Conservation (phyloP, 2,329 filamentous ascomycete genomes). For the Aspergillus nomiae region DNA sequence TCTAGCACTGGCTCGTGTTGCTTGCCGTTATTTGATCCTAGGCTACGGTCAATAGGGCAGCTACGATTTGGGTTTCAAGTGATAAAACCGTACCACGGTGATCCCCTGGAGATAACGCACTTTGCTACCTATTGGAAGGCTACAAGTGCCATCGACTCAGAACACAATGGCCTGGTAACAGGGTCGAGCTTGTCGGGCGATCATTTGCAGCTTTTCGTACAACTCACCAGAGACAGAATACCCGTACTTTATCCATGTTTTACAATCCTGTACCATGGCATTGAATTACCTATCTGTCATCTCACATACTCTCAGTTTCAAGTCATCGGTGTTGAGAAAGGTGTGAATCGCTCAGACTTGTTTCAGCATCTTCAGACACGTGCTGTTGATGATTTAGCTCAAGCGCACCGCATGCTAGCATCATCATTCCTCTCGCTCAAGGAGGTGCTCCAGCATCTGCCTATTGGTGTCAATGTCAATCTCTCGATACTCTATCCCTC, state of each 20-base stretch:
- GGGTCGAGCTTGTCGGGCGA: slow-evolving; percentile 95
- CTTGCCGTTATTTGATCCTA: slow-evolving; percentile 87
- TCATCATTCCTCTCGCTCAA: slow-evolving; percentile 77
- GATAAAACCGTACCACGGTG: slow-evolving; percentile 91
- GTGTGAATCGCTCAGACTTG: slow-evolving; percentile 28
- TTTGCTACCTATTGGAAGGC: slow-evolving; percentile 99
- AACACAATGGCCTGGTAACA: slow-evolving; percentile 84
- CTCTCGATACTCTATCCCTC: slow-evolving; percentile 90
- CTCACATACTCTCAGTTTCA: slow-evolving; percentile 66
- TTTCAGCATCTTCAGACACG: slow-evolving; percentile 34
- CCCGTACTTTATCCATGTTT: slow-evolving; percentile 87
- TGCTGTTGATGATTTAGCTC: slow-evolving; percentile 53
- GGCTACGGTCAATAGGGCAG: slow-evolving; percentile 87
- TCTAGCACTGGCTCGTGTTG: slow-evolving; percentile 80
- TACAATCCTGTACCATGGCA: slow-evolving; percentile 72
- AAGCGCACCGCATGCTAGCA: slow-evolving; percentile 71
- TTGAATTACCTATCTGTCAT: slow-evolving; percentile 80
- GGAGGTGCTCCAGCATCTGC: slow-evolving; percentile 74
- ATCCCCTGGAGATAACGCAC: slow-evolving; percentile 92
- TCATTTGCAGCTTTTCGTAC: slow-evolving; percentile 87
- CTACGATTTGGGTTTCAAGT: slow-evolving; percentile 94
- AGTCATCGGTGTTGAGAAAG: slow-evolving; percentile 44
- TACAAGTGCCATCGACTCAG: slow-evolving; percentile 86
- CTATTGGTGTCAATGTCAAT: slow-evolving; percentile 81
- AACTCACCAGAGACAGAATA: slow-evolving; percentile 83